Evolutionary conservation across 306 rosid genomes (phyloP).

Genomic region (Ochetophila trinervis): DNA sequence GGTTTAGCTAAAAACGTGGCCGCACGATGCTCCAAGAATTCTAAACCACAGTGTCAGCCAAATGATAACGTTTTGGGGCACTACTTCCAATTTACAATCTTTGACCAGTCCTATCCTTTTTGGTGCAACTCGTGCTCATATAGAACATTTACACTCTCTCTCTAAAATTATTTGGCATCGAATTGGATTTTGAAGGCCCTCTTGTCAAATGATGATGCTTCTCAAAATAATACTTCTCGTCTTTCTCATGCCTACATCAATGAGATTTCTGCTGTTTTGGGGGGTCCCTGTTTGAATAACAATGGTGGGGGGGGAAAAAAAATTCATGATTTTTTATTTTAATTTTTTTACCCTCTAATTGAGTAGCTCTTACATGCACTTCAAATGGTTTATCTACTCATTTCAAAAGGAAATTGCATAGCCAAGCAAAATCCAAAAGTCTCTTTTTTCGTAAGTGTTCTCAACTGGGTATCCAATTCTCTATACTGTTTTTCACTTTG

Average conservation of each 20-base stretch:
- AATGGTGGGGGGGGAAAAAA: background rate
- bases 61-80: conserved; percentile 38
- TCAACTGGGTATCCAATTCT: no score
- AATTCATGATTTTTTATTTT: background rate
- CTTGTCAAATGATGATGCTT: conserved; percentile 1
- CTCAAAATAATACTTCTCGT: background rate
- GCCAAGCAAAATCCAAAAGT: background rate
- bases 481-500: no score
- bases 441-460: background rate
- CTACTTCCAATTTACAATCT: conserved; percentile 33
- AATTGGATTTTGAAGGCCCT: conserved; percentile 7
- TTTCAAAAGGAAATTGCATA: no score
- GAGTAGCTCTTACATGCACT: conserved; percentile 14
- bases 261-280: background rate
- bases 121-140: background rate
- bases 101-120: conserved; percentile 35
- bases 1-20: conserved; percentile 48
- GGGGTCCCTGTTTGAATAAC: background rate
- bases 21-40: conserved; percentile 39
- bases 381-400: conserved; percentile 5
- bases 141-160: background rate
- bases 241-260: conserved; percentile 1
- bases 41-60: conserved; percentile 22
- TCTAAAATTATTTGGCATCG: background rate
- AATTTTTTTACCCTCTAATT: background rate